A percentile compares a stretch with the other conserved stretches of the same genome.
Conservation (phyloP, 495 filamentous ascomycete genomes). For the Hyaloscypha hepaticicola region DNA sequence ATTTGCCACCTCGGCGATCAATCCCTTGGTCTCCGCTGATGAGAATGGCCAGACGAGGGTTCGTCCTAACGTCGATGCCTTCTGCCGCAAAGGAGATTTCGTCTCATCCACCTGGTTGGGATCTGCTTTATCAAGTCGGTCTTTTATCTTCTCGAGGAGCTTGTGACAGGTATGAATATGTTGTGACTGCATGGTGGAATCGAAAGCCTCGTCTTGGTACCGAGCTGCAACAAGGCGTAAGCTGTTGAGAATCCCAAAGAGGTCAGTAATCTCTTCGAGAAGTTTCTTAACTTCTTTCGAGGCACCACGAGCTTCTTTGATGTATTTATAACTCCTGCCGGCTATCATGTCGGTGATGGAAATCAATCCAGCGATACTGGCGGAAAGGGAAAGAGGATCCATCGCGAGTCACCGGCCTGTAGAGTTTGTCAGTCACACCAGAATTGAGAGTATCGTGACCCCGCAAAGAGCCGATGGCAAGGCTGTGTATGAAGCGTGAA, state of each 20-base stretch:
- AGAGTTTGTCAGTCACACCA: too few relatives aligned
- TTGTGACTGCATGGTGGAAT: slow-evolving; percentile 22
- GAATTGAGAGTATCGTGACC: too few relatives aligned
- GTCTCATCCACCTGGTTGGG: slow-evolving; percentile 6
- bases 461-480: too few relatives aligned
- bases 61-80: neutral
- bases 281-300: slow-evolving; percentile 31
- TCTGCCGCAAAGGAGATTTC: slow-evolving; percentile 1
- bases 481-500: too few relatives aligned
- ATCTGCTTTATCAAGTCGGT: slow-evolving; percentile 12
- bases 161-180: slow-evolving; percentile 26
- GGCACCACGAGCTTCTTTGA: slow-evolving; percentile 32
- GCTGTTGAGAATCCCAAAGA: slow-evolving; percentile 36
- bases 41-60: slow-evolving; percentile 31
- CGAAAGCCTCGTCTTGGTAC: slow-evolving; percentile 31
- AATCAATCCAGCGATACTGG: slow-evolving; percentile 39
- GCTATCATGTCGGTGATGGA: slow-evolving; percentile 37
- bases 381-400: slow-evolving; percentile 39
- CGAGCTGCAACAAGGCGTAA: slow-evolving; percentile 29
- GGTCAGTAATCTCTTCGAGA: slow-evolving; percentile 21
- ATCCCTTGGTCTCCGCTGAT: slow-evolving; percentile 28
- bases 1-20: slow-evolving; percentile 31
- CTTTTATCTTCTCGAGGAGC: slow-evolving; percentile 26
- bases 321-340: slow-evolving; percentile 32
- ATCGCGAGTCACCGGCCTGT: too few relatives aligned